Percentiles rank a stretch among this genome's conserved stretches.
phyloP scores from a whole-genome alignment of 768 basidiomycete genomes.

The Macrolepiota dolichaula region DNA sequence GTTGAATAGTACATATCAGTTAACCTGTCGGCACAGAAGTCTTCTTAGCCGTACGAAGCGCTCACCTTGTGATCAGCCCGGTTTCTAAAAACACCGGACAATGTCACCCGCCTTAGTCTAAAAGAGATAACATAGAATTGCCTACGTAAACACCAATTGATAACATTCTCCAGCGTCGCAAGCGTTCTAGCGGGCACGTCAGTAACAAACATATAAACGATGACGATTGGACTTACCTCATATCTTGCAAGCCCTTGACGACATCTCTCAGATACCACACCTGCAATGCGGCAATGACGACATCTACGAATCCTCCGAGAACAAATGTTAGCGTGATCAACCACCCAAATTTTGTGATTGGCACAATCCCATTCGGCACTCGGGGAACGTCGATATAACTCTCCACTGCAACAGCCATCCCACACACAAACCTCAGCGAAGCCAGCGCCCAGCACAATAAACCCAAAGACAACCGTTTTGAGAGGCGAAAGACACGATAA shows the following conservation, averaged over 20 bases:
- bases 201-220: neutral
- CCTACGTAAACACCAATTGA: conserved; percentile 24
- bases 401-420: conserved; percentile 16
- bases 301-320: conserved; percentile 20
- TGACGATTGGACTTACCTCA: conserved; percentile 1
- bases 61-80: conserved; percentile 1
- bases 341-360: conserved; percentile 21
- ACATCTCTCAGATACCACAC: conserved; percentile 19
- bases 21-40: neutral
- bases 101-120: neutral
- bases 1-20: neutral
- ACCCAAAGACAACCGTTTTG: conserved; percentile 12
- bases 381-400: conserved; percentile 20
- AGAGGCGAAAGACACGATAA: conserved; percentile 21
- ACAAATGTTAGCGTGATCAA: conserved; percentile 19
- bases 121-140: neutral
- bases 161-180: conserved; percentile 19
- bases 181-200: conserved; percentile 11
- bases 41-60: neutral
- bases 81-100: neutral
- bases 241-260: conserved; percentile 4
- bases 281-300: conserved; percentile 20
- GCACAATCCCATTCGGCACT: conserved; percentile 18
- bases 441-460: conserved; percentile 17
- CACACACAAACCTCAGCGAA: conserved; percentile 16